phyloP scores from a whole-genome alignment of 2,329 filamentous ascomycete species.

The Westerdykella ornata region DNA sequence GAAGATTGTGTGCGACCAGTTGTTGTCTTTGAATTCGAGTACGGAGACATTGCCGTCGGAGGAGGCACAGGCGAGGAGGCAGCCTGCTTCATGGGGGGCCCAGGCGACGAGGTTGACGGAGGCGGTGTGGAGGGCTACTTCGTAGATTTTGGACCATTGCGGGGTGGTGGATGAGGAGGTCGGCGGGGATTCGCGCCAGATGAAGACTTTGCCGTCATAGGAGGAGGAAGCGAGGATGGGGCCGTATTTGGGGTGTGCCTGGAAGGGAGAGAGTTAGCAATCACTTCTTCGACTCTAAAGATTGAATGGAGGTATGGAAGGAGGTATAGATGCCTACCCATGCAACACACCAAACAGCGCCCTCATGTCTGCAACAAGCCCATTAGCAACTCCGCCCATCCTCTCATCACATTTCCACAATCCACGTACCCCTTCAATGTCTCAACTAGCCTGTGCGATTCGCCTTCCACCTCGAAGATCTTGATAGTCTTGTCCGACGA shows the following conservation, averaged over 20 bases:
- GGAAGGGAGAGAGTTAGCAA: constrained; percentile 1
- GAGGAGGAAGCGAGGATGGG: constrained; percentile 93
- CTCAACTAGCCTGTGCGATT: constrained; percentile 81
- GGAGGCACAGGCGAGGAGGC: constrained; percentile 87
- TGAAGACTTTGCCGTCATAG: constrained; percentile 96
- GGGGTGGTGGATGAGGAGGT: constrained; percentile 14
- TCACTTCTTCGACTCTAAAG: neutral
- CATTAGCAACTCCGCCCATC: neutral
- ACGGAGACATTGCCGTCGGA: constrained; percentile 91
- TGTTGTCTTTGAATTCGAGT: constrained; percentile 94
- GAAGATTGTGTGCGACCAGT: constrained; percentile 84
- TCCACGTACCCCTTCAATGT: constrained; percentile 79
- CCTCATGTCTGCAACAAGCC: constrained; percentile 74
- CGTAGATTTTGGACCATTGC: constrained; percentile 71
- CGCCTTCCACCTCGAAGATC: constrained; percentile 96
- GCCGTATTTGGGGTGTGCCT: constrained; percentile 94
- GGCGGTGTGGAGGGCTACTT: constrained; percentile 88
- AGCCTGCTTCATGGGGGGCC: constrained; percentile 95
- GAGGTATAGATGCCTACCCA: constrained; percentile 53
- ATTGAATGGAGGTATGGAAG: neutral
- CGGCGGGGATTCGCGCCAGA: constrained; percentile 78
- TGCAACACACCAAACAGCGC: constrained; percentile 93
- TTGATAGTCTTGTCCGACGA: constrained; percentile 98
- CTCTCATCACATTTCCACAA: no score
- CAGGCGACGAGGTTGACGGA: constrained; percentile 95